Evolutionary conservation across 148 eudicot genomes (phyloP), one percentile per base, ranked within the genome.

Genomic region (Silene uniflora): DNA sequence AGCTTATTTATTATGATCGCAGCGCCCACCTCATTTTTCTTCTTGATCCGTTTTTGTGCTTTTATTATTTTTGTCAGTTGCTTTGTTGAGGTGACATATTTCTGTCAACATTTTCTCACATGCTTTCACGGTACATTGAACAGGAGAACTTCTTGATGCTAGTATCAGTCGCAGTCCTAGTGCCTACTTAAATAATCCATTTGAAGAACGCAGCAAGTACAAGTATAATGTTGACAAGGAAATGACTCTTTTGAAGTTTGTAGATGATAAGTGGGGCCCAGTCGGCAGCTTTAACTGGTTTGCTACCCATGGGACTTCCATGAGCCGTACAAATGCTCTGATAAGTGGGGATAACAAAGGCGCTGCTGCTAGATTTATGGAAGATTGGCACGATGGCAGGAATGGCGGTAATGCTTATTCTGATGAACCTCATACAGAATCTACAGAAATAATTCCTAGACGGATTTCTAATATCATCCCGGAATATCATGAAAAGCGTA

Each of bases 291-390:
- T 92, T 78, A 95, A 90, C 79, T 95, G 98, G 98, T 94, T 92
- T 88, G 96, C 98, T 76, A 94, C 98, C 46, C 98, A 94, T 81
- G 98, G 97, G 61, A 94, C 98, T 79, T 94, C 98, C 69, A 94
- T 94, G 97, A 92, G 98, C 79, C 97, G 97, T 62, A 87, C 98
- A 67, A 94, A 94, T 77, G 77, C 86, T 3, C 83, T 94, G 80
- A 92, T 94, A 52, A 94, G 98, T 77, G 98, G 98, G 72, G 98
- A 94, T 83, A 94, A 94, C 82, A 94, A 94, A 88, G 98, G 98
- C 65, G 88, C 97, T 81, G 98, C 97, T 76, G 97, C 97, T 62
- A 88, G 97, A 60, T 90, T 94, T 71, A 92, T 94, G 98, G 98
- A 94, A 85, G 98, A 94, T 81, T 91, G 96, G 97, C 88, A 82